These are phyloP conservation scores for Pythium phragmitis DNA, from an alignment of 352 stramenopile species.

Conservation along the genomic window DNA sequence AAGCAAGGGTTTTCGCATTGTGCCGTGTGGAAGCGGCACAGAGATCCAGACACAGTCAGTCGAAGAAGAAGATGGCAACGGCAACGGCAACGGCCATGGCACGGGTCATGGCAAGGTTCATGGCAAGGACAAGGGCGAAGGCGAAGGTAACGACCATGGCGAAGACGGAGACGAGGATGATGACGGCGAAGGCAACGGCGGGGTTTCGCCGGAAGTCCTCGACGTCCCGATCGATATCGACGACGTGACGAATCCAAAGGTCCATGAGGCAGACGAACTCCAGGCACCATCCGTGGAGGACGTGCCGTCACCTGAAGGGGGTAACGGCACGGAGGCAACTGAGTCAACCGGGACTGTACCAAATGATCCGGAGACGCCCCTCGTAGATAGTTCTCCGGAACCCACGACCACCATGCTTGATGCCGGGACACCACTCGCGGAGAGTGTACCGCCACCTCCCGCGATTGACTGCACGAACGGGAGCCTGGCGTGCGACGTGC, in stretches of 20 bases:
- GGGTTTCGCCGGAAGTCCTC: neutral
- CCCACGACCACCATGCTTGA: no score
- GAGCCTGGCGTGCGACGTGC: neutral
- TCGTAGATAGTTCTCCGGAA: neutral
- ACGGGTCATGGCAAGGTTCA: no score
- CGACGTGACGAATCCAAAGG: neutral
- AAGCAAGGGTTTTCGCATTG: slow-evolving; percentile 7
- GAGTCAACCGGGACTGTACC: neutral
- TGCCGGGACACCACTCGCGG: neutral
- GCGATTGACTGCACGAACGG: slow-evolving; percentile 4
- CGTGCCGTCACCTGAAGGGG: neutral
- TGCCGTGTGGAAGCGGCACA: neutral
- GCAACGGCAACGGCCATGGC: neutral
- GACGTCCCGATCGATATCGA: slow-evolving; percentile 11
- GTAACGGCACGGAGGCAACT: no score
- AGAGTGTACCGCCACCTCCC: neutral
- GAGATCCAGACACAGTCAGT: neutral
- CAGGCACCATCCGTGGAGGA: neutral
- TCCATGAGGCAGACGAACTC: neutral
- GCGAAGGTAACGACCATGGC: neutral
- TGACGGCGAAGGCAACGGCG: neutral
- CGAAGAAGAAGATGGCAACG: neutral
- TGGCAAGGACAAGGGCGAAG: neutral
- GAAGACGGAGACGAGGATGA: neutral
- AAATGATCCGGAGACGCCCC: no score